Conservation (phyloP, 2,329 filamentous ascomycete genomes). For the Aureobasidium sp. region DNA sequence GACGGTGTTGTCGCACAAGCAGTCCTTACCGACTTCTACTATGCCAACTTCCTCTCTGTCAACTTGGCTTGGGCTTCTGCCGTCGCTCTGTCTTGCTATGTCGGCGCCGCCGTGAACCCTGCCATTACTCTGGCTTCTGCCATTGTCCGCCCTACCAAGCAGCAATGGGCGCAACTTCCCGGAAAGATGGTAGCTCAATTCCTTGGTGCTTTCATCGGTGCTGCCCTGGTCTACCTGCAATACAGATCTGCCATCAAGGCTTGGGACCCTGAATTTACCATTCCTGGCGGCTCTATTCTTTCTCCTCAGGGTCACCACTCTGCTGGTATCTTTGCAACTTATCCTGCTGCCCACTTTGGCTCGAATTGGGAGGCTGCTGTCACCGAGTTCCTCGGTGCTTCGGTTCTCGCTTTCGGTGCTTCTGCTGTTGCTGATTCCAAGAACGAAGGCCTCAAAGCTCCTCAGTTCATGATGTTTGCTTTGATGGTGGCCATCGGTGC, state of each 20-base stretch:
- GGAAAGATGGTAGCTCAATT: constrained; percentile 3
- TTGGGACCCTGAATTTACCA: constrained; percentile 14
- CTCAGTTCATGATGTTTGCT: not conserved
- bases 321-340: constrained; percentile 15
- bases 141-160: constrained; percentile 2
- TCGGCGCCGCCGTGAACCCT: constrained; percentile 6
- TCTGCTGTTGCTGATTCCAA: not conserved
- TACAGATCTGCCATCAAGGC: constrained; percentile 3
- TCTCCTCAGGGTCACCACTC: constrained; percentile 6
- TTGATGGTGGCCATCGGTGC: constrained; percentile 13
- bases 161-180: not conserved
- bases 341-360: not conserved
- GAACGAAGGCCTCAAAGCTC: not conserved
- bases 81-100: constrained; percentile 3
- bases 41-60: constrained; percentile 4
- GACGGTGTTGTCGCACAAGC: constrained; percentile 12
- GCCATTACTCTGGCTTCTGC: constrained; percentile 7
- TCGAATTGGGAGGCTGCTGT: constrained; percentile 14
- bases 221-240: constrained; percentile 1
- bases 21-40: constrained; percentile 5
- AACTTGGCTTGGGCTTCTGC: constrained; percentile 12
- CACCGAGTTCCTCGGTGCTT: not conserved
- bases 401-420: not conserved
- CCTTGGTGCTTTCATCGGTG: constrained; percentile 4
- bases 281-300: constrained; percentile 10